These are phyloP conservation scores for Aaosphaeria arxii DNA, from an alignment of 2,329 filamentous ascomycete genomes.

Conservation along the genomic window DNA sequence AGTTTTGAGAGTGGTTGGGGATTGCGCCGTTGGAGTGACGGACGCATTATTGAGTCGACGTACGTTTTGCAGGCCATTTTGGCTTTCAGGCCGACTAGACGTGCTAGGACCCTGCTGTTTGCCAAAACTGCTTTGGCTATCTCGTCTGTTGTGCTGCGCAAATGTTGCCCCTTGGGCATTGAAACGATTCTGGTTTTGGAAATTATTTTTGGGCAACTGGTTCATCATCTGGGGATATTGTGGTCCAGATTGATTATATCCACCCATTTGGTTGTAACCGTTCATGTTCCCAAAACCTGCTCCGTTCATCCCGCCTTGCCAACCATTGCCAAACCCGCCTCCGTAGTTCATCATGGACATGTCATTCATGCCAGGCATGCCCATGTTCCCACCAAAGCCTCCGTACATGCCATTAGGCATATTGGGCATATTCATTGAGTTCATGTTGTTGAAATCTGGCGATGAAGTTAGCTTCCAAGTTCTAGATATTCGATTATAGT, in stretches of 20 bases:
- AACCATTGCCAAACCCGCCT: constrained; percentile 61
- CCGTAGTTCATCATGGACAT: constrained; percentile 70
- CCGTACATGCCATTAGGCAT: constrained; percentile 79
- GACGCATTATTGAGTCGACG: constrained; percentile 25
- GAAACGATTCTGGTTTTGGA: constrained; percentile 73
- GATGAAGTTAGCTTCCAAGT: neutral
- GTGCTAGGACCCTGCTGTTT: constrained; percentile 17
- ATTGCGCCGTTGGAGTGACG: constrained; percentile 5
- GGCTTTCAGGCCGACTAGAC: constrained; percentile 30
- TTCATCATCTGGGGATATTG: constrained; percentile 46
- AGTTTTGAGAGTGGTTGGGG: constrained; percentile 15
- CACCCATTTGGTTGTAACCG: constrained; percentile 50
- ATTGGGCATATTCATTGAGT: constrained; percentile 68
- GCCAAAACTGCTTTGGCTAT: constrained; percentile 35
- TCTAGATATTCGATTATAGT: neutral
- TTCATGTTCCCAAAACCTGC: constrained; percentile 68
- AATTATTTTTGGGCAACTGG: constrained; percentile 60
- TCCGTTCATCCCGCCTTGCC: constrained; percentile 61
- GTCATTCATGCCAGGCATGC: constrained; percentile 73
- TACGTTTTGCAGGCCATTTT: constrained; percentile 29
- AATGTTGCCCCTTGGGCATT: constrained; percentile 64
- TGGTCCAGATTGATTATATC: constrained; percentile 53
- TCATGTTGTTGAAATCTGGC: constrained; percentile 23
- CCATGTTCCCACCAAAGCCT: constrained; percentile 65
- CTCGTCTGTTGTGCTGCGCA: constrained; percentile 40